Evolutionary conservation across 306 rosid species (phyloP), one percentile per base, ranked within the genome.

Genomic region (Inga oerstediana): DNA sequence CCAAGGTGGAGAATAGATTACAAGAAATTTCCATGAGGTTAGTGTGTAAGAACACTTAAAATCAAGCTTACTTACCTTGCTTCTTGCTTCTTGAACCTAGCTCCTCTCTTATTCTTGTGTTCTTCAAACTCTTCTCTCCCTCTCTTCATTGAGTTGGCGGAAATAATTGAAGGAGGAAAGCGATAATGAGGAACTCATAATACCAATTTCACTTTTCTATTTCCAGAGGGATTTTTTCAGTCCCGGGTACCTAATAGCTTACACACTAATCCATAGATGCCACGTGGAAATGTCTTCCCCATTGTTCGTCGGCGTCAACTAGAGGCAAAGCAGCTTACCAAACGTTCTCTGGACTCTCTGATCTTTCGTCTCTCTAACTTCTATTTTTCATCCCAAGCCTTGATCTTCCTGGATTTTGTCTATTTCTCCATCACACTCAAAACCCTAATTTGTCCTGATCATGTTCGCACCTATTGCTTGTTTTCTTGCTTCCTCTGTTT

Each of bases 371-470:
- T 27, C 30, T 27, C 30, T 27, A 27, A 27, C 12, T 41, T 77
- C 4, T 64, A 13, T 10, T 19, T 80, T 46, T 48, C 83, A 4
- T 32, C 45, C 16, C 71, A 39, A 41, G 44, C 65, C 43, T 24
- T 5, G 20, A 27, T 46, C 24, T 56, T 54, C 4, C 49, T 41
- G 30, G 17, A 20, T 27, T 34, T n/a, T 43, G 12, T 49, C 10
- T 22, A 22, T 13, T 72, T 72, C 65, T 30, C 61, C 8, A 10
- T 59, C 46, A 24, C 35, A n/a, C 65, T 61, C 27, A 59, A 82
- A 79, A 72, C 86, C 83, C 87, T 67, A 77, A 39, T 51, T 17
- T 32, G 45, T 37, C 70, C 78, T 19, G 79, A 56, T 77, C 80
- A 19, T 84, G 73, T 82, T 72, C 76, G 20, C 54, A 37, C 65